phyloP scores from a whole-genome alignment of 192 early-diverging fungal genomes.

The Mortierella antarctica region DNA sequence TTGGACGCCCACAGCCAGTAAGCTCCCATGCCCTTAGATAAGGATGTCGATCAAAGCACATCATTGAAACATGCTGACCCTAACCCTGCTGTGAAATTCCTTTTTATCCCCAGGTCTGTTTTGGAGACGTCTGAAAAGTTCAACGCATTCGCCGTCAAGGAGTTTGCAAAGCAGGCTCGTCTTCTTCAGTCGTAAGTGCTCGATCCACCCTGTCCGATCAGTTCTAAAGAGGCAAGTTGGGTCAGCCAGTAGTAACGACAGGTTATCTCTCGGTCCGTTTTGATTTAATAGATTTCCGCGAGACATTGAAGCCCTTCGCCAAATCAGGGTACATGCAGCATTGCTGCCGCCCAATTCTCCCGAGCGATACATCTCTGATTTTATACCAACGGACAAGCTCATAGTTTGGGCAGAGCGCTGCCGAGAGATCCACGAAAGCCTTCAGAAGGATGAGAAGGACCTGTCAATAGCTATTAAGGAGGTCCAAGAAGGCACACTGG shows the following conservation, averaged over 20 bases:
- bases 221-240: background rate
- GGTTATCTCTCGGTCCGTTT: background rate
- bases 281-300: slow-evolving; percentile 32
- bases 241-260: too few species aligned
- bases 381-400: slow-evolving; percentile 53
- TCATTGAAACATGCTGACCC: background rate
- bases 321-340: slow-evolving; percentile 59
- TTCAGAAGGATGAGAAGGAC: slow-evolving; percentile 39
- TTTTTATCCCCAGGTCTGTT: slow-evolving; percentile 36
- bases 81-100: background rate
- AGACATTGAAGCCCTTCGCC: slow-evolving; percentile 55
- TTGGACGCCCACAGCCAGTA: slow-evolving; percentile 58
- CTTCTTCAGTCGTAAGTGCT: slow-evolving; percentile 49
- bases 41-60: background rate
- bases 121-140: slow-evolving; percentile 57
- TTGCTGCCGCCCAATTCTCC: slow-evolving; percentile 38
- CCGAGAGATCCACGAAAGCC: slow-evolving; percentile 38
- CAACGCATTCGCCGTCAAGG: slow-evolving; percentile 52
- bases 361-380: slow-evolving; percentile 46
- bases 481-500: slow-evolving; percentile 44
- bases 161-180: slow-evolving; percentile 48
- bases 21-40: background rate
- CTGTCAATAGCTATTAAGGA: slow-evolving; percentile 41
- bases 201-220: background rate
- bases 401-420: slow-evolving; percentile 47